Evolutionary conservation across 441 rosid species (phyloP), one percentile per base, ranked within the genome.

Genomic region (Populus hybrid): DNA sequence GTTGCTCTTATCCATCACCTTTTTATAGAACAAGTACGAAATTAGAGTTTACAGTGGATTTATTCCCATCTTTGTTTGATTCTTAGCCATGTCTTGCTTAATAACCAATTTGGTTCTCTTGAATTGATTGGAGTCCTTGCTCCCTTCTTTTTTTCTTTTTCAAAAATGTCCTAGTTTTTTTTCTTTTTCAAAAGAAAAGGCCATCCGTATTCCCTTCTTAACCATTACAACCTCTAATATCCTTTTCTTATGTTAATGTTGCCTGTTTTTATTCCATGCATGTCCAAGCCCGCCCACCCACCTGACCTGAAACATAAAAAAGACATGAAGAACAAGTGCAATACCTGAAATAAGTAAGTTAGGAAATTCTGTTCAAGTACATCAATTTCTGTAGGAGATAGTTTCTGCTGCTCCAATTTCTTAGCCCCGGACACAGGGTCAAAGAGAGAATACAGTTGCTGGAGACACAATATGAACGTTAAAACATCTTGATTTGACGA

Each of bases 1-100:
- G 83, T 93, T 93, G 83, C 99, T 95, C 86, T 93, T 93, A 35
- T 91, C 90, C 96, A 95, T 93, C 66, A 95, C 93, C 92, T 91
- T 61, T 59, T 63, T 63, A 84, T 46, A 70, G 7, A 64, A 35
- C 71, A 72, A 65, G 70, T 36, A 30, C 53, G 57, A 14, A 28
- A 46, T 8, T 32, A 46, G 57, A 46, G 14, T 30, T 42, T 10
- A n/a, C 66, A 63, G 66, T 10, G 66, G 24, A 63, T 21, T 63
- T 21, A 9, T 63, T 46, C 11, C 11, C 46, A 42, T 21, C 35
- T 69, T 23, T 12, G 12, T 53, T 74, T 26, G 69, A 16, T 24
- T 75, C 23, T 23, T 69, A 10, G 24, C 20, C 21, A 23, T 21
- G 18, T 69, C 21, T 12, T 50, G 38, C 42, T 16, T 40, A 64